phyloP scores from a whole-genome alignment of 2,329 filamentous ascomycete species.

The Fusarium anthophilum region DNA sequence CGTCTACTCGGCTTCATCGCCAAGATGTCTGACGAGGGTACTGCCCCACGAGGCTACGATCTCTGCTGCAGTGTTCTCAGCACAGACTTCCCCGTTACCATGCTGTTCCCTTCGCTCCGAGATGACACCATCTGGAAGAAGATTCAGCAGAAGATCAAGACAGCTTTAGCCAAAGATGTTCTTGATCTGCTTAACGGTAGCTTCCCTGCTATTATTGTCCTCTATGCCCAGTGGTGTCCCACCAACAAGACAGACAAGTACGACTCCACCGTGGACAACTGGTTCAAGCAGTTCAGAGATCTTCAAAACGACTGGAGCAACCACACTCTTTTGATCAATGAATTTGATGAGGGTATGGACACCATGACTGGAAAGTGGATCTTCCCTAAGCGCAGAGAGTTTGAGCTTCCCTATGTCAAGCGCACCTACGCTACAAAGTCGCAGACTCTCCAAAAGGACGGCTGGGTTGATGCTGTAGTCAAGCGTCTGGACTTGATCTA shows the following conservation, averaged over 20 bases:
- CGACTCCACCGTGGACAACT: slow-evolving; percentile 46
- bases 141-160: slow-evolving; percentile 48
- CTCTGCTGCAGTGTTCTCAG: slow-evolving; percentile 58
- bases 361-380: slow-evolving; percentile 57
- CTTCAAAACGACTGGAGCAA: slow-evolving; percentile 44
- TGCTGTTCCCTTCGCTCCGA: slow-evolving; percentile 49
- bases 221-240: slow-evolving; percentile 61
- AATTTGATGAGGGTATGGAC: slow-evolving; percentile 55
- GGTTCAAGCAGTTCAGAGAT: slow-evolving; percentile 53
- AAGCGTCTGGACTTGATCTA: slow-evolving; percentile 31
- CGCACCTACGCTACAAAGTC: slow-evolving; percentile 56
- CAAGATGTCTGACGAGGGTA: slow-evolving; percentile 55
- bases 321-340: slow-evolving; percentile 38
- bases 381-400: slow-evolving; percentile 57
- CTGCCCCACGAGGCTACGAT: slow-evolving; percentile 58
- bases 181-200: slow-evolving; percentile 48
- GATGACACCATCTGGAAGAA: slow-evolving; percentile 36
- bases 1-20: slow-evolving; percentile 52
- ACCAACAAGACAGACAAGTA: slow-evolving; percentile 48
- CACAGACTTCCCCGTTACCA: slow-evolving; percentile 49
- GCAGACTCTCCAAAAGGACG: slow-evolving; percentile 50
- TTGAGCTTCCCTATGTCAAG: slow-evolving; percentile 59
- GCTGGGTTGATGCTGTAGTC: slow-evolving; percentile 48
- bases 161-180: slow-evolving; percentile 49
- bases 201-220: slow-evolving; percentile 54